Base-by-base conservation (phyloP, 73 alveolate genomes). In the Durusdinium trenchii region DNA sequence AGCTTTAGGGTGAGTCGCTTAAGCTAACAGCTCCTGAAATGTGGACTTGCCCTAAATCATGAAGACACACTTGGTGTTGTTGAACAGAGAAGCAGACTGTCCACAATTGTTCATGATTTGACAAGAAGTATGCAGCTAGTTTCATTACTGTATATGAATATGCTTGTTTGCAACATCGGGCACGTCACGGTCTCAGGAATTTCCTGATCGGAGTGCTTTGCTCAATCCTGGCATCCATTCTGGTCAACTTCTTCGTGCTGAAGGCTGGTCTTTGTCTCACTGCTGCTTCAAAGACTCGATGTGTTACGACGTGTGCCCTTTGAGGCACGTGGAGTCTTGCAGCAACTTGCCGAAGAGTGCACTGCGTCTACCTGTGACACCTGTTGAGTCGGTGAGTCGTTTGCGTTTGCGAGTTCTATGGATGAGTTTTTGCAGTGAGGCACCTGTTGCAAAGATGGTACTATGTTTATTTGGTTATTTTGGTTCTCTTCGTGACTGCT, bases 391-490 rank as follows among this genome's bases (percentile, higher is more conserved):
- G n/a, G n/a, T n/a, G n/a, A n/a, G n/a, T n/a, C n/a, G n/a, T n/a
- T n/a, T n/a, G n/a, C 76, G 32, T 20, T 10, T 62, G 76, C 9
- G 76, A 62, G 32, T 38, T 23, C 9, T 5, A 23, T 6, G 76
- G 76, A 26, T 6, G 18, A 4, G 83, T 38, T 20, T 7, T 23
- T 23, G 26, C 48, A 71, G 3, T 46, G 46, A 78, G 89, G 89
- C 43, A 83, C 36, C 4, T 83, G 75, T 50, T 83, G 75, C 93
- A 83, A 61, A 83, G 93, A 83, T 91, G 97, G 97, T 91, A 91
- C 76, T 91, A 91, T 52, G 84, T 91, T 47, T 91, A 47, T 54
- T n/a, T 67, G 73, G 71, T 69, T 54, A 75, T 91, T 42, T 76
- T 67, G 45, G 97, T 91, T 38, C 60, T 91, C 45, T 69, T 91